Evolutionary conservation across 768 basidiomycete species (phyloP).

Genomic region (Boletus subparvulus): DNA sequence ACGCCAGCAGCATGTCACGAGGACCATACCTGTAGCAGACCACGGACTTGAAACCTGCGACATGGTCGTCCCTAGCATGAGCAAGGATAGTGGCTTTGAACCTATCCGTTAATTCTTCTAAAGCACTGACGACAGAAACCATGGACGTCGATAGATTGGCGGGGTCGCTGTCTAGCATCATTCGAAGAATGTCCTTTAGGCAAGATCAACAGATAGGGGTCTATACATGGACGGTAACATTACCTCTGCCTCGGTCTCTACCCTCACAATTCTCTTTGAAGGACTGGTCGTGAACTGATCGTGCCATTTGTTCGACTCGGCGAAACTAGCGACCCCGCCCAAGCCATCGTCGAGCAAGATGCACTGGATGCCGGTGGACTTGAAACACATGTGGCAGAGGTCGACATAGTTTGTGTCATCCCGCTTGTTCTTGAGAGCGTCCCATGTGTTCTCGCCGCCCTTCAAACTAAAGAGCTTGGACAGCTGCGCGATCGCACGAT

Average conservation of each 20-base stretch:
- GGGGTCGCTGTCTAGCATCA: constrained; percentile 18
- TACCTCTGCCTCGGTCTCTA: constrained; percentile 76
- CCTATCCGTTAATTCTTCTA: constrained; percentile 32
- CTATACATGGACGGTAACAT: not conserved
- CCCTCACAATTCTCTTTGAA: constrained; percentile 62
- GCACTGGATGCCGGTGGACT: constrained; percentile 57
- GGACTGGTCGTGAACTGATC: constrained; percentile 53
- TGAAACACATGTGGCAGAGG: constrained; percentile 57
- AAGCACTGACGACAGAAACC: constrained; percentile 2
- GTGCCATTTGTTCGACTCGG: constrained; percentile 60
- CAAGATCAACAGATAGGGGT: constrained; percentile 5
- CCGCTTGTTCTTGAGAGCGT: constrained; percentile 52
- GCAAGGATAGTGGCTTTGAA: constrained; percentile 39
- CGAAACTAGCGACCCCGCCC: constrained; percentile 43
- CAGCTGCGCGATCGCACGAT: constrained; percentile 58
- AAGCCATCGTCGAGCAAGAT: constrained; percentile 77
- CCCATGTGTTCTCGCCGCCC: constrained; percentile 48
- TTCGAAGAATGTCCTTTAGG: constrained; percentile 16
- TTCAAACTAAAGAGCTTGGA: constrained; percentile 47
- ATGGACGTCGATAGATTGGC: constrained; percentile 16
- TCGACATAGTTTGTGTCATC: constrained; percentile 47
- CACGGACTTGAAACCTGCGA: constrained; percentile 74
- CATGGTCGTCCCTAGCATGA: constrained; percentile 44
- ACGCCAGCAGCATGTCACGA: not conserved
- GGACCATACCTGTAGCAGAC: constrained; percentile 54